Conservation (phyloP, 257 asterid genomes). For the Leonotis leonurus region DNA sequence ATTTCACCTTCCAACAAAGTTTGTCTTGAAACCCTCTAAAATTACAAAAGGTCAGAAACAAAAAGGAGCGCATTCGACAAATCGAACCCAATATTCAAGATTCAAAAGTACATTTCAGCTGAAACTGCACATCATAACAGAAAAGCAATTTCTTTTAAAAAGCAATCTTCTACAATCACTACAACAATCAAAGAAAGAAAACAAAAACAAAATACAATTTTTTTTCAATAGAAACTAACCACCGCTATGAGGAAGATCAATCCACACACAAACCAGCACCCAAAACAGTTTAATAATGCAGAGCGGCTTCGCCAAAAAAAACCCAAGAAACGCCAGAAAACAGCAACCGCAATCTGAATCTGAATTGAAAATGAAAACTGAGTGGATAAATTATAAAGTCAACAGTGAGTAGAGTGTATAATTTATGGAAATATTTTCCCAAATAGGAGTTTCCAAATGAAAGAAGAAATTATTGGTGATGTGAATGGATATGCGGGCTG, state of each 20-base stretch:
- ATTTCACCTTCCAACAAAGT: neutral
- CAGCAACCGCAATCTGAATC: slow-evolving; percentile 6
- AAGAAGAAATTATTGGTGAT: slow-evolving; percentile 20
- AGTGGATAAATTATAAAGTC: slow-evolving; percentile 25
- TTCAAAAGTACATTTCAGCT: neutral
- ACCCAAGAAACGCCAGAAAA: slow-evolving; percentile 15
- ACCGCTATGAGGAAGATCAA: neutral
- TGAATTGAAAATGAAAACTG: slow-evolving; percentile 15
- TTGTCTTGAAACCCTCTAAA: neutral
- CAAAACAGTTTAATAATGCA: neutral
- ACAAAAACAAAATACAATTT: slow-evolving; percentile 4
- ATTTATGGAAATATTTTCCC: slow-evolving; percentile 10
- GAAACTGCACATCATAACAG: neutral
- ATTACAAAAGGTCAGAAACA: slow-evolving; percentile 14
- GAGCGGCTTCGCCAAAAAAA: slow-evolving; percentile 10
- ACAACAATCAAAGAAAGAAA: neutral
- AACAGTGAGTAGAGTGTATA: slow-evolving; percentile 11
- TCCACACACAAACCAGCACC: slow-evolving; percentile 16
- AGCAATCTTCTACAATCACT: neutral
- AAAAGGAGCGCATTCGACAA: neutral
- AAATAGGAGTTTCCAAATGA: slow-evolving; percentile 19
- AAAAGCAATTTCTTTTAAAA: neutral
- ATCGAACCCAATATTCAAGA: neutral
- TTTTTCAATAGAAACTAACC: slow-evolving; percentile 6
- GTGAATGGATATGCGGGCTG: slow-evolving; percentile 16